Evolutionary conservation across 1,284 basidiomycete genomes (phyloP).

Genomic region (Cryptococcus hybrid): DNA sequence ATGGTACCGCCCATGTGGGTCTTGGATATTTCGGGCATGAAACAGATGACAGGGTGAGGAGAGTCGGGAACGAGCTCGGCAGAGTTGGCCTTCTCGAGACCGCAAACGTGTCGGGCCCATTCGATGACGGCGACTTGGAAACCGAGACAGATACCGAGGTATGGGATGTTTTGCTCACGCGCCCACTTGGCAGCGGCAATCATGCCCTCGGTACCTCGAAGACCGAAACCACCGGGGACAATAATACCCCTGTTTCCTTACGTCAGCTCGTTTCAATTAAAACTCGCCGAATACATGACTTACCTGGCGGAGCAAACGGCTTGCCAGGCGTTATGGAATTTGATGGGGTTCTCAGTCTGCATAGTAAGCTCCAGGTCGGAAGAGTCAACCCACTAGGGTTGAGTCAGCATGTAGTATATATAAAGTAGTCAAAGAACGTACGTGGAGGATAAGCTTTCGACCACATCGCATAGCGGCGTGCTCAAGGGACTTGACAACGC

Average conservation of each 20-base stretch:
- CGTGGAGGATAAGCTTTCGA: conserved; percentile 76
- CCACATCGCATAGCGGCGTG: conserved; percentile 92
- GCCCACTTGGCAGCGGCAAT: conserved; percentile 96
- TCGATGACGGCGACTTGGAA: conserved; percentile 98
- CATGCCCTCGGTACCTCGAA: conserved; percentile 96
- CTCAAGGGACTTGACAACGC: conserved; percentile 94
- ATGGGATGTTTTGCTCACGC: conserved; percentile 90
- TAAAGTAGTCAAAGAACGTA: conserved; percentile 47
- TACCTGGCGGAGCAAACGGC: conserved; percentile 85
- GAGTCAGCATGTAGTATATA: not conserved
- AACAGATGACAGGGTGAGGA: conserved; percentile 77
- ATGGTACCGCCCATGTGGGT: conserved; percentile 99
- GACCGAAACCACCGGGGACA: conserved; percentile 93
- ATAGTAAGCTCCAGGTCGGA: conserved; percentile 82
- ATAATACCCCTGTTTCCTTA: conserved; percentile 74
- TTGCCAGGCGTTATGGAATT: conserved; percentile 96
- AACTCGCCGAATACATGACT: conserved; percentile 27
- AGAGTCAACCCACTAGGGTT: conserved; percentile 89
- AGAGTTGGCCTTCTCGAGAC: conserved; percentile 78
- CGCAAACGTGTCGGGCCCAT: conserved; percentile 85
- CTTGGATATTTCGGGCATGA: conserved; percentile 99
- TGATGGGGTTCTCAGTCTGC: conserved; percentile 74
- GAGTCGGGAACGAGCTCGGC: conserved; percentile 68
- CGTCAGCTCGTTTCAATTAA: not conserved
- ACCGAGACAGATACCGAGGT: conserved; percentile 94